Conservation (phyloP, 768 basidiomycete species). For the Asterophora lycoperdoides region DNA sequence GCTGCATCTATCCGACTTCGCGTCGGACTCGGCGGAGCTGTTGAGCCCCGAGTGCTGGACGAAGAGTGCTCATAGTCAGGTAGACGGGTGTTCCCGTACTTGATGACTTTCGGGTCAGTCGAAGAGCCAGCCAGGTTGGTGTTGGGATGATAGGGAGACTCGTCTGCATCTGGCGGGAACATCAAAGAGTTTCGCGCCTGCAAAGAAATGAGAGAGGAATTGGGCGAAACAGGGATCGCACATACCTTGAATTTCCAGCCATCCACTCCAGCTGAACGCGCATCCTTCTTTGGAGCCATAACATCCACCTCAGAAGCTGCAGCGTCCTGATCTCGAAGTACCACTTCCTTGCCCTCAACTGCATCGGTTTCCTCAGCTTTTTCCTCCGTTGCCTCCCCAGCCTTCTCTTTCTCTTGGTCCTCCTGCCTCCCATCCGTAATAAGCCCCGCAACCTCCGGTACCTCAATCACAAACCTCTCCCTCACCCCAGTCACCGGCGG, state of each 20-base stretch:
- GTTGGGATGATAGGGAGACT: constrained; percentile 62
- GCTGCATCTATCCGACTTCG: constrained; percentile 89
- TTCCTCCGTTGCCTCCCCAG: constrained; percentile 20
- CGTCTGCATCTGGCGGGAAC: constrained; percentile 92
- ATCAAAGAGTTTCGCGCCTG: constrained; percentile 93
- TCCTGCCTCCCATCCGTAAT: constrained; percentile 36
- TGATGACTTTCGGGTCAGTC: constrained; percentile 58
- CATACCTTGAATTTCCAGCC: constrained; percentile 79
- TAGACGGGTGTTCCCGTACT: constrained; percentile 78
- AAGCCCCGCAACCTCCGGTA: constrained; percentile 50
- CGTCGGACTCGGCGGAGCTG: constrained; percentile 83
- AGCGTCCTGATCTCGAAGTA: constrained; percentile 22
- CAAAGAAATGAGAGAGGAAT: constrained; percentile 1
- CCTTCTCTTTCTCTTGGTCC: constrained; percentile 20
- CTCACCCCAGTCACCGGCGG: constrained; percentile 57
- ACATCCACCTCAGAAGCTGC: constrained; percentile 50
- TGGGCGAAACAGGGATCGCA: constrained; percentile 1
- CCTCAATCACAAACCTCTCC: constrained; percentile 64
- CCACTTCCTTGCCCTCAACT: constrained; percentile 21
- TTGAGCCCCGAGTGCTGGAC: constrained; percentile 36
- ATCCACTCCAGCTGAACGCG: constrained; percentile 66
- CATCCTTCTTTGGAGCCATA: constrained; percentile 77
- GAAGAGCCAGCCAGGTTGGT: constrained; percentile 26
- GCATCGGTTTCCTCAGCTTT: constrained; percentile 21
- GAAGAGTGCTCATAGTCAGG: constrained; percentile 59